A percentile compares a stretch with the other conserved stretches of the same genome.
These are phyloP conservation scores for Modicella reniformis DNA, from an alignment of 371 early-diverging fungal genomes.

Conservation along the genomic window DNA sequence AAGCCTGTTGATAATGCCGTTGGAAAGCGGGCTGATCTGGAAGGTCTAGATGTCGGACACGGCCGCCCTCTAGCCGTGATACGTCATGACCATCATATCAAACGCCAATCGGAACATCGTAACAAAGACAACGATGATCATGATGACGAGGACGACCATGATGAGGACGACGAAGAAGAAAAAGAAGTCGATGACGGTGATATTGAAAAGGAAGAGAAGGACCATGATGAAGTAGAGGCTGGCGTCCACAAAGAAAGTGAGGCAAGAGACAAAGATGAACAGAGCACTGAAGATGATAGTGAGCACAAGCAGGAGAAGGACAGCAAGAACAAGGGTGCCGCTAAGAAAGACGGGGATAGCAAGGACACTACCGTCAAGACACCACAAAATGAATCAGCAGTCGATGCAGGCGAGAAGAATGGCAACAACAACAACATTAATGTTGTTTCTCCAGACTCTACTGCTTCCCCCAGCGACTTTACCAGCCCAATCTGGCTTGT, in stretches of 20 bases:
- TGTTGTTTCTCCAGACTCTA: background rate
- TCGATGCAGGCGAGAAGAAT: background rate
- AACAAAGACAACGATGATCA: background rate
- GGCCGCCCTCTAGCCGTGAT: background rate
- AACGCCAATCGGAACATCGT: background rate
- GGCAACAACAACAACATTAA: constrained; percentile 1
- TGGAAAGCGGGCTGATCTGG: constrained; percentile 4
- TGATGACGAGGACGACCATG: background rate
- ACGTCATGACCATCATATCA: background rate
- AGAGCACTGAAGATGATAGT: background rate
- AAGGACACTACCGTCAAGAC: background rate
- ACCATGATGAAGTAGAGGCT: background rate
- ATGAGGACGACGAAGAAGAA: constrained; percentile 14
- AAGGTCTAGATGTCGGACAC: background rate
- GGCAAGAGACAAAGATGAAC: background rate
- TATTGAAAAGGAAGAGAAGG: background rate
- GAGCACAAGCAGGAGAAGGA: background rate
- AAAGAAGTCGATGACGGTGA: background rate
- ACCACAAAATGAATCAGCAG: background rate
- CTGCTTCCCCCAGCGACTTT: constrained; percentile 17
- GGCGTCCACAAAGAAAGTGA: background rate
- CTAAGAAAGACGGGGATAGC: background rate
- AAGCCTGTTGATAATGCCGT: constrained; percentile 2
- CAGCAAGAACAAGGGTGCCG: background rate
- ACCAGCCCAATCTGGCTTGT: constrained; percentile 50